Conservation (phyloP, 2,329 filamentous ascomycete genomes). For the Alternaria metachromatica region DNA sequence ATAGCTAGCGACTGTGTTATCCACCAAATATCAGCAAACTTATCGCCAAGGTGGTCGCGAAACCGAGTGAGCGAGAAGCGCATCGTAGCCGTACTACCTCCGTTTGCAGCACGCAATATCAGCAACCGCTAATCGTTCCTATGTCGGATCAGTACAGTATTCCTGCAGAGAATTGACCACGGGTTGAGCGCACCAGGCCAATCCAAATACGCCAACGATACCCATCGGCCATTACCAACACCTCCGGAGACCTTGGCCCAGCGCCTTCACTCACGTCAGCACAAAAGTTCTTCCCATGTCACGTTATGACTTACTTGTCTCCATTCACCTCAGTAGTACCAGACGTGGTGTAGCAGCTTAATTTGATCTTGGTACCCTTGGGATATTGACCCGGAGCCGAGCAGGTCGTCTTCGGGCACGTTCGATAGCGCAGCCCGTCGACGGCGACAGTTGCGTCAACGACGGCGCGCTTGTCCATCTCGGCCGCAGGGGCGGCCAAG, state of each 20-base stretch:
- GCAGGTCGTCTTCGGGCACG: constrained; percentile 10
- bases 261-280: not conserved
- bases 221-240: constrained; percentile 2
- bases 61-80: not conserved
- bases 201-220: constrained; percentile 3
- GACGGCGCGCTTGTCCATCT: constrained; percentile 1
- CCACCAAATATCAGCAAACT: not conserved
- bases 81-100: not conserved
- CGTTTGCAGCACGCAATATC: not conserved
- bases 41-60: not conserved
- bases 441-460: constrained; percentile 4
- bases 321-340: constrained; percentile 4
- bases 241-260: constrained; percentile 3
- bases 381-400: constrained; percentile 7
- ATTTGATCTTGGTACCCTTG: constrained; percentile 6
- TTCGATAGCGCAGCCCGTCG: constrained; percentile 10
- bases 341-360: constrained; percentile 5
- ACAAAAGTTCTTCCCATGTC: not conserved
- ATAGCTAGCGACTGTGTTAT: not conserved
- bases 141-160: not conserved
- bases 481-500: not conserved
- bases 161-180: not conserved
- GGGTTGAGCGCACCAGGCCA: not conserved
- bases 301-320: constrained; percentile 3
- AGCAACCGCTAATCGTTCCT: not conserved